These are phyloP conservation scores for Monosporascus sp. DNA, from an alignment of 2,329 filamentous ascomycete genomes.

Conservation along the genomic window DNA sequence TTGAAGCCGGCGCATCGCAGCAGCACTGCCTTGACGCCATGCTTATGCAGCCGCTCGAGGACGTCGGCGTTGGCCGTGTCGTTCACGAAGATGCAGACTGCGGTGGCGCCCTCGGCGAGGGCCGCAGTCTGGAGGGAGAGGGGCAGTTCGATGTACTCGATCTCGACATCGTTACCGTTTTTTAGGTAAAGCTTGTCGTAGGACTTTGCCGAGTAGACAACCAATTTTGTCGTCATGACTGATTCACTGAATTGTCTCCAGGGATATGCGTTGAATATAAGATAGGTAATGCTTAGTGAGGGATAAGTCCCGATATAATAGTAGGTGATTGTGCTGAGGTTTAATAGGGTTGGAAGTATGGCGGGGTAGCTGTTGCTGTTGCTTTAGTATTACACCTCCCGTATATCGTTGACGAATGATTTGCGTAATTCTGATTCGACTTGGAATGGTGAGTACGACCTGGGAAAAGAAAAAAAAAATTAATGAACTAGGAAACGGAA, in stretches of 20 bases:
- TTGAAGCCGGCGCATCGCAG: constrained; percentile 67
- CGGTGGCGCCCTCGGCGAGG: constrained; percentile 47
- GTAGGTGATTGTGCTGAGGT: no score
- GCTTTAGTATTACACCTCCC: no score
- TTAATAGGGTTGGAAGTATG: no score
- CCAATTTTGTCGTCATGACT: constrained; percentile 36
- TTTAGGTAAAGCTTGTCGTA: constrained; percentile 56
- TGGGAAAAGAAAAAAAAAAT: not conserved
- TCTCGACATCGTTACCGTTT: constrained; percentile 35
- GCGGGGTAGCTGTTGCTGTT: no score
- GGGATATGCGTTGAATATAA: not conserved
- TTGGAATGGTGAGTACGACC: not conserved
- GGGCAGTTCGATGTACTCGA: constrained; percentile 55
- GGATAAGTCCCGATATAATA: no score
- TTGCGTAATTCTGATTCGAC: no score
- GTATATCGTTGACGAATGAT: no score
- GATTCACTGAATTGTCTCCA: not conserved
- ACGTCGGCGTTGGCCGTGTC: constrained; percentile 50
- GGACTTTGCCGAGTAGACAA: constrained; percentile 60
- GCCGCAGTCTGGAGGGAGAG: constrained; percentile 51
- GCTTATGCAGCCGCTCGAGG: constrained; percentile 42
- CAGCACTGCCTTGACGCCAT: constrained; percentile 54
- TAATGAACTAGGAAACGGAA: not conserved
- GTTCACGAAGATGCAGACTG: constrained; percentile 66
- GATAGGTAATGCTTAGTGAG: no score